A percentile compares a stretch with the other conserved stretches of the same genome.
Evolutionary conservation across 768 basidiomycete species (phyloP).

Genomic region (Lanmaoa pseudosensibilis): DNA sequence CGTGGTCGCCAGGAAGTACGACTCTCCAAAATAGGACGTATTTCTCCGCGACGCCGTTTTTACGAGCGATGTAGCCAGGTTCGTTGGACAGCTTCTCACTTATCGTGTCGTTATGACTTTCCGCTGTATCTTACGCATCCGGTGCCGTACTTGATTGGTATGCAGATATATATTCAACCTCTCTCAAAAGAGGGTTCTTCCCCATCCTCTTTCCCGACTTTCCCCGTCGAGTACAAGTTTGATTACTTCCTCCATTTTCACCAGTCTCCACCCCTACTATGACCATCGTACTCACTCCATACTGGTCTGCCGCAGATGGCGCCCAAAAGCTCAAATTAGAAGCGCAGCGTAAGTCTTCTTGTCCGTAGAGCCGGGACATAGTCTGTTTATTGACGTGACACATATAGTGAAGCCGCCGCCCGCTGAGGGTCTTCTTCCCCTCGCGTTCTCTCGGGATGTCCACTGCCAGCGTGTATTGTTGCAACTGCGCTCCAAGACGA

Average conservation of each 20-base stretch:
- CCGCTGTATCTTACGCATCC: background rate
- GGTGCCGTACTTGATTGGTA: background rate
- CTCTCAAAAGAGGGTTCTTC: background rate
- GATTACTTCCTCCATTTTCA: background rate
- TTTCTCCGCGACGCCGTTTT: no score
- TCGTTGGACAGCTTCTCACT: conserved; percentile 1
- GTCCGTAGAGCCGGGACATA: background rate
- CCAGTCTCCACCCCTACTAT: conserved; percentile 28
- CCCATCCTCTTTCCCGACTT: conserved; percentile 4
- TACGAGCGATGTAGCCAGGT: background rate
- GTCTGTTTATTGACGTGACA: conserved; percentile 2
- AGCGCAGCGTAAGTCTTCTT: conserved; percentile 45
- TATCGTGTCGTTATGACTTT: conserved; percentile 1
- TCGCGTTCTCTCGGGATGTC: conserved; percentile 49
- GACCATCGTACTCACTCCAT: conserved; percentile 69
- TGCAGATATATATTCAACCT: background rate
- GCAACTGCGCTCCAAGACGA: conserved; percentile 77
- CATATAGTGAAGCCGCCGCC: conserved; percentile 42
- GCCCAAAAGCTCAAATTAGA: conserved; percentile 68
- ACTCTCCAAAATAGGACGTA: no score
- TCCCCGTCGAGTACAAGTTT: conserved; percentile 7
- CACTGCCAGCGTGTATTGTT: conserved; percentile 60
- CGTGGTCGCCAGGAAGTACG: no score
- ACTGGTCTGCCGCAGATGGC: conserved; percentile 58
- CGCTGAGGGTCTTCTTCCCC: conserved; percentile 60